Base-by-base conservation (phyloP, 441 rosid genomes). In the Jatropha podagrica region DNA sequence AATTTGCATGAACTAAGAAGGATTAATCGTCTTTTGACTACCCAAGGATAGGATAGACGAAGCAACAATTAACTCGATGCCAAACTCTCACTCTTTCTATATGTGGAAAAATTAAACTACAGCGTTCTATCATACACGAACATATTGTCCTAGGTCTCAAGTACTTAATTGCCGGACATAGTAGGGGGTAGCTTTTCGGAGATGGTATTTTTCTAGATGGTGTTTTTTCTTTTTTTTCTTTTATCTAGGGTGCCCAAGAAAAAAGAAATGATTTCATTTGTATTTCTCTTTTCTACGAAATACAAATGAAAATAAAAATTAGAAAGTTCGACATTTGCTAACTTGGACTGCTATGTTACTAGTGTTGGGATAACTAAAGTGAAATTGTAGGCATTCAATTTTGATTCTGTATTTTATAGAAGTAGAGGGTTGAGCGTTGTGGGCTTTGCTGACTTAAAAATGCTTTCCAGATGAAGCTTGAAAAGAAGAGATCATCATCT, bases 401-500 rank as follows among this genome's bases (percentile, higher is more conserved):
- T 68, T 59, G 69, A 55, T 17, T 72, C 3, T 37, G 13, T 26
- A 55, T 65, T 64, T 27, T 58, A n/a, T 49, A 23, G 41, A 42
- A 48, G 37, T 51, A 67, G 48, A 69, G 54, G 32, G 26, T 71
- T 71, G 68, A 20, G 68, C 48, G 5, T 55, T 18, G 7, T 56
- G 58, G 64, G 27, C 63, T 52, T 77, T 71, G 20, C 74, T 77
- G 48, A 62, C 78, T 51, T n/a, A 17, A 71, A 64, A 58, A 38
- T 54, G 20, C 38, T 46, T 73, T 85, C 78, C 92, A 96, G 99
- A 91, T 94, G 98, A 96, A 92, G 84, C 86, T 96, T 78, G 99
- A 94, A 83, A 96, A 92, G 85, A 94, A 91, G 88, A 86, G 98
- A 83, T 84, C 92, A 23, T 87, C 93, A 6, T 92, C 97, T 42